phyloP scores from a whole-genome alignment of 2,329 filamentous ascomycete species.

The Pleomassaria siparia region DNA sequence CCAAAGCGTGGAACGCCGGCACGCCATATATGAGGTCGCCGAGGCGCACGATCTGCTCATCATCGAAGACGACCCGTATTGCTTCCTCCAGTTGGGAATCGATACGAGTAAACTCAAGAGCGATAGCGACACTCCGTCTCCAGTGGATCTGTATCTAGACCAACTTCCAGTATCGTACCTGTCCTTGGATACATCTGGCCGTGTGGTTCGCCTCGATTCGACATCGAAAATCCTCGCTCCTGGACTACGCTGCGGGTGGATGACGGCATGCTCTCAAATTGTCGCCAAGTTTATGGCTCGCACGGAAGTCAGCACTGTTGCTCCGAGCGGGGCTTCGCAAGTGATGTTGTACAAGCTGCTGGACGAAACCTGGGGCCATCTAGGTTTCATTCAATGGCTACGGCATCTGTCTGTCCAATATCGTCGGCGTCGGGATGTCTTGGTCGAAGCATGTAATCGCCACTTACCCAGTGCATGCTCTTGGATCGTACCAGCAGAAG shows the following conservation, averaged over 20 bases:
- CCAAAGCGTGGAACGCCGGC: conserved; percentile 21
- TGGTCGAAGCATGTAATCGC: conserved; percentile 75
- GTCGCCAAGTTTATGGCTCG: conserved; percentile 78
- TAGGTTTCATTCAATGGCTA: conserved; percentile 64
- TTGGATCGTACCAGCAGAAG: too few relatives aligned
- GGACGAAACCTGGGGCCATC: conserved; percentile 89
- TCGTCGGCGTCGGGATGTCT: conserved; percentile 69
- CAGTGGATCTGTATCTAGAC: neutral
- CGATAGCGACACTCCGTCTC: neutral
- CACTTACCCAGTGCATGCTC: conserved; percentile 71
- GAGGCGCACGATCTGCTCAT: conserved; percentile 29
- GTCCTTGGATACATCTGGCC: conserved; percentile 76
- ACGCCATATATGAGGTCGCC: conserved; percentile 28
- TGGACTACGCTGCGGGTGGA: conserved; percentile 77
- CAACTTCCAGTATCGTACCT: conserved; percentile 73
- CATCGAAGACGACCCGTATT: conserved; percentile 37
- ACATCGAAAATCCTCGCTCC: conserved; percentile 86
- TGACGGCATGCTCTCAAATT: conserved; percentile 80
- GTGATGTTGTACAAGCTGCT: conserved; percentile 79
- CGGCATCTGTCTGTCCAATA: conserved; percentile 74
- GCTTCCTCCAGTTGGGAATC: conserved; percentile 20
- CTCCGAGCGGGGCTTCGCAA: conserved; percentile 78
- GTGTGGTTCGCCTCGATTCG: conserved; percentile 82
- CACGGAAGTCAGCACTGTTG: conserved; percentile 76
- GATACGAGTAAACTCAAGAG: neutral